These are phyloP conservation scores for Kregervanrija delftensis DNA, from an alignment of 805 yeast species.

Conservation along the genomic window DNA sequence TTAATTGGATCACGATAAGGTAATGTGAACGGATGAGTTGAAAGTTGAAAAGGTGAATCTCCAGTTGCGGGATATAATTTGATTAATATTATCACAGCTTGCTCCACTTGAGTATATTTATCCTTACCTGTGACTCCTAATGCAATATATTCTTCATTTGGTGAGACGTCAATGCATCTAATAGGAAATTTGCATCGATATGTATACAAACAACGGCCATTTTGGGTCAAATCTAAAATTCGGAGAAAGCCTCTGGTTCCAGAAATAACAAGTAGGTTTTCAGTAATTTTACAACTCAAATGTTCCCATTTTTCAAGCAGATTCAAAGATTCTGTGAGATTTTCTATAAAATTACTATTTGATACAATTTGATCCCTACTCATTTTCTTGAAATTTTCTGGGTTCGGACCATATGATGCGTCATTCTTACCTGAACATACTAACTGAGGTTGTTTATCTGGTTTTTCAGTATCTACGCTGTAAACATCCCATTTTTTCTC, in stretches of 20 bases:
- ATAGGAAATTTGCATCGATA: constrained; percentile 69
- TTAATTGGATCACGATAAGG: constrained; percentile 86
- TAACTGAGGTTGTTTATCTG: constrained; percentile 45
- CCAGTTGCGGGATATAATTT: constrained; percentile 10
- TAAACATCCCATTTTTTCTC: constrained; percentile 73
- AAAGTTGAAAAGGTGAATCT: constrained; percentile 10
- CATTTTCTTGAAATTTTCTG: constrained; percentile 30
- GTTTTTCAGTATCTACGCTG: constrained; percentile 36
- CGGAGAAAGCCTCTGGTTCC: constrained; percentile 69
- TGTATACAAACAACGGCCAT: constrained; percentile 62
- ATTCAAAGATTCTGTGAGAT: constrained; percentile 24
- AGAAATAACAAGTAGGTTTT: constrained; percentile 54
- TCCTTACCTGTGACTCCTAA: constrained; percentile 81
- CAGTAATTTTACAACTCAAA: constrained; percentile 52
- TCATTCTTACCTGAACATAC: constrained; percentile 61
- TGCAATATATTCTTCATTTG: constrained; percentile 58
- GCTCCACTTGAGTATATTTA: constrained; percentile 58
- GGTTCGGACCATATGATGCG: constrained; percentile 58
- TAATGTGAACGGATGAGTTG: constrained; percentile 44
- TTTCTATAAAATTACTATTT: constrained; percentile 24
- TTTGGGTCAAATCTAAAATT: constrained; percentile 48
- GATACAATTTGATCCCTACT: constrained; percentile 15
- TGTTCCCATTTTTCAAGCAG: constrained; percentile 51
- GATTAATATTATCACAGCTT: constrained; percentile 64
- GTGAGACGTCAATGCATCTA: constrained; percentile 67